Evolutionary conservation across 139 green algal genomes (phyloP).

Genomic region (Prasinococcaceae sp.): DNA sequence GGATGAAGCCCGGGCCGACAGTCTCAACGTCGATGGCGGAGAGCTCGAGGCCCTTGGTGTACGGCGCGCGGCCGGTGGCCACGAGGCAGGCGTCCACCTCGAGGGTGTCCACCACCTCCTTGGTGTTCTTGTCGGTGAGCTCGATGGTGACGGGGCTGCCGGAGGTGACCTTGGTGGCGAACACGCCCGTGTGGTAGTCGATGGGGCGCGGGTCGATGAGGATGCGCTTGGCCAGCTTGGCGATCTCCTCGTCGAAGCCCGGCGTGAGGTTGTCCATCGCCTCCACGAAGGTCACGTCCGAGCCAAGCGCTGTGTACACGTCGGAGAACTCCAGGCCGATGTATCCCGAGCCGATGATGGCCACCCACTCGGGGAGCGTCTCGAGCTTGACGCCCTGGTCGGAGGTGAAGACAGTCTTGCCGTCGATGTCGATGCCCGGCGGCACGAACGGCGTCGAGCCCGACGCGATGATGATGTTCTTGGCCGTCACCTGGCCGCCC

Average conservation of each 20-base stretch:
- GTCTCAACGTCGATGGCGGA: slow-evolving; percentile 50
- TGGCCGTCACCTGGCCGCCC: slow-evolving; percentile 48
- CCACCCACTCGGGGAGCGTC: slow-evolving; percentile 93
- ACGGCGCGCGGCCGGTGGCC: slow-evolving; percentile 75
- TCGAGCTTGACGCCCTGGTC: slow-evolving; percentile 98
- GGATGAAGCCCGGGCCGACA: slow-evolving; percentile 83
- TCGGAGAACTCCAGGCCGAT: slow-evolving; percentile 98
- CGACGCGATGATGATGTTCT: slow-evolving; percentile 94
- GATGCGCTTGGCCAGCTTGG: slow-evolving; percentile 69
- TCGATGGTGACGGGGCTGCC: slow-evolving; percentile 88
- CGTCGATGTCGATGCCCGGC: slow-evolving; percentile 89
- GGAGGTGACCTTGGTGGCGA: slow-evolving; percentile 73
- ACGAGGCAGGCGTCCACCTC: slow-evolving; percentile 78
- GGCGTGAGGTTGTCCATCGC: slow-evolving; percentile 93
- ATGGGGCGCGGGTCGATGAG: slow-evolving; percentile 87
- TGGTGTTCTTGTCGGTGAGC: slow-evolving; percentile 97
- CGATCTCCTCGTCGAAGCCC: slow-evolving; percentile 94
- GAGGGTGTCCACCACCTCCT: slow-evolving; percentile 82
- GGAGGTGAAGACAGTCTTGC: slow-evolving; percentile 97
- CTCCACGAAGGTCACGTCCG: slow-evolving; percentile 96
- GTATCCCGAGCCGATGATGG: slow-evolving; percentile 97
- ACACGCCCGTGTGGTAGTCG: slow-evolving; percentile 58
- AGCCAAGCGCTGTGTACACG: slow-evolving; percentile 91
- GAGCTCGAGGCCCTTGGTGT: slow-evolving; percentile 78
- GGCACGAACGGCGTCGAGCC: slow-evolving; percentile 94